Base-by-base conservation (phyloP, 345 rosid genomes). In the Carallia brachiata region DNA sequence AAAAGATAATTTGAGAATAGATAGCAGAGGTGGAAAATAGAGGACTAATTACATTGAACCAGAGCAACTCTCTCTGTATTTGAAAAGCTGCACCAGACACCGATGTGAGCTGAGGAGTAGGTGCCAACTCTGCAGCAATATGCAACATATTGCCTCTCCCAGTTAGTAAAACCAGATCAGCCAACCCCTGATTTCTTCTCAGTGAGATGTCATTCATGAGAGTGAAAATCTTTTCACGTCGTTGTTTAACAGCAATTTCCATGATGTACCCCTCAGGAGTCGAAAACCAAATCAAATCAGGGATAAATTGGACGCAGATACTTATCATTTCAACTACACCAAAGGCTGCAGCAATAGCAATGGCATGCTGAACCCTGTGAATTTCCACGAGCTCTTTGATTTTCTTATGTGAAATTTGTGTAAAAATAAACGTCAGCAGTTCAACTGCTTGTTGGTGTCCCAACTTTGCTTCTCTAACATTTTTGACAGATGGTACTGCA, bases 21-120 rank as follows among this genome's bases (percentile, higher is more conserved):
- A n/a, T n/a, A 2, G 19, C 3, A 17, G 6, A 52, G n/a, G 19
- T 52, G 52, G n/a, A 15, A 63, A 68, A 19, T 28, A 15, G 13
- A 0, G 10, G 2, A 28, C 18, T 44, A 37, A 32, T 32, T 19
- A 76, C 79, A 72, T 71, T 16, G 48, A 76, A 76, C 71, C 67
- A 61, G 7, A 66, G 31, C 23, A 76, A 31, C 55, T 76, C 75
- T 12, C 59, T 30, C 30, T 73, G 70, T 57, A 75, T 19, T 61
- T 76, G 68, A 30, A 76, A 16, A 71, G 75, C 75, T 28, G 77
- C 68, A 12, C 75, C 78, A 23, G 82, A 62, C 32, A 66, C 68
- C 2, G 18, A 34, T 37, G 44, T 61, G 30, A 78, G 69, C n/a
- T 59, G 61, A 61, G 56, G 30, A 19, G 44, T 17, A 37, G 47